Evolutionary conservation across 345 rosid species (phyloP), one percentile per base, ranked within the genome.

Genomic region (Angophora floribunda): DNA sequence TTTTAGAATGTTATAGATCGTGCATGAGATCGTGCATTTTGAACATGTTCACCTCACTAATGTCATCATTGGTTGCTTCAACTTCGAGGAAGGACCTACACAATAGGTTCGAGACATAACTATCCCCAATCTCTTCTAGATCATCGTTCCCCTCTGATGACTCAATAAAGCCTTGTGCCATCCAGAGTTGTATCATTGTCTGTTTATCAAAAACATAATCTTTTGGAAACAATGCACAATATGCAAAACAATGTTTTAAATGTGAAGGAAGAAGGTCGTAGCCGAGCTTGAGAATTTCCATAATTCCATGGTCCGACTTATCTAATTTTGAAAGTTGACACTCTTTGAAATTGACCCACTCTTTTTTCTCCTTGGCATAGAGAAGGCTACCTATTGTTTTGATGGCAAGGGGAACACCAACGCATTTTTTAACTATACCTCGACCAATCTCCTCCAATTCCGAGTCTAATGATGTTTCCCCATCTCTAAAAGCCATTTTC

Each of bases 41-140:
- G 41, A 65, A 65, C 11, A 1, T n/a, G 16, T 7, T n/a, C 41
- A 65, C 75, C 19, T 65, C 75, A 65, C 10, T 0, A 1, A 10
- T 14, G 41, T 7, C 4, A n/a, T 65, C 41, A n/a, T 65, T 2
- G 6, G 14, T 6, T 2, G 1, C 3, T 65, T 65, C 21, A n/a
- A 30, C 19, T 30, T 65, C 78, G 0, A 90, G 57, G 30, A 90
- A 89, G 10, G 88, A 90, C 50, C 90, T 89, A 0, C 30, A 13
- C 11, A 65, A 9, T 45, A 90, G 67, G 2, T 89, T 85, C 10
- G 1, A 22, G 26, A 91, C 89, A 51, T 85, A 91, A 15, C 4
- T 6, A n/a, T 63, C 12, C 13, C 90, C 92, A 0, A 9, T 28
- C 19, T 89, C 92, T 63, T 90, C 90, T 65, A 87, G 44, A 1